A percentile compares a stretch with the other conserved stretches of the same genome.
Evolutionary conservation across 306 rosid genomes (phyloP).

Genomic region (apple (Malus domestica)): DNA sequence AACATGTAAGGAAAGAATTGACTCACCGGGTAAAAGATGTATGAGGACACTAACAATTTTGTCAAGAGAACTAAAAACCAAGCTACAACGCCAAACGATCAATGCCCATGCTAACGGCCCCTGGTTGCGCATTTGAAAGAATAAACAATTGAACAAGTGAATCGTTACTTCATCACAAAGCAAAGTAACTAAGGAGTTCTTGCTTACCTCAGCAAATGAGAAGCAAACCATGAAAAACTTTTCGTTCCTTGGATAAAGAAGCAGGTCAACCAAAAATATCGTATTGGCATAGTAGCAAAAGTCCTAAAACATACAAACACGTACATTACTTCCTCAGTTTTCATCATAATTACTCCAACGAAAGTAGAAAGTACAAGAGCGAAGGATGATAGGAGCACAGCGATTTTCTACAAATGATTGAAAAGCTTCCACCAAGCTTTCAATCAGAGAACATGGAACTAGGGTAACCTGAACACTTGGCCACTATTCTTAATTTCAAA

Average conservation of each 20-base stretch:
- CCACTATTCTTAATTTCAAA: neutral
- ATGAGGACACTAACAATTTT: constrained; percentile 91
- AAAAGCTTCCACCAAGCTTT: neutral
- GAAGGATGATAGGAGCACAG: neutral
- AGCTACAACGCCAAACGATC: constrained; percentile 97
- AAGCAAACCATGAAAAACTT: constrained; percentile 92
- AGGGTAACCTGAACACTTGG: neutral
- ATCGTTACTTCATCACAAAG: constrained; percentile 3
- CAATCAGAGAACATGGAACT: neutral
- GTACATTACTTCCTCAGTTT: constrained; percentile 17
- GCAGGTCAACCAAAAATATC: constrained; percentile 76
- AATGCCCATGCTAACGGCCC: constrained; percentile 98
- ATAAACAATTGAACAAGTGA: constrained; percentile 17
- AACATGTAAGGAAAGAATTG: neutral
- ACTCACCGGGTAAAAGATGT: constrained; percentile 87
- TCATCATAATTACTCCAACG: neutral
- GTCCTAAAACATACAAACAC: constrained; percentile 46
- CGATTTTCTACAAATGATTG: neutral
- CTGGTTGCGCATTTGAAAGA: constrained; percentile 36
- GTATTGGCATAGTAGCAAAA: constrained; percentile 95
- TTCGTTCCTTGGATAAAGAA: constrained; percentile 64
- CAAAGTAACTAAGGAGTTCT: constrained; percentile 3
- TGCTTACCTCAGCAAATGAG: constrained; percentile 91
- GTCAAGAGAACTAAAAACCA: constrained; percentile 88
- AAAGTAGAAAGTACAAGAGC: neutral